Percentiles rank a stretch among this genome's conserved stretches.
Conservation (phyloP, 176 grass and related monocot species). For the Saccharum spontaneum region DNA sequence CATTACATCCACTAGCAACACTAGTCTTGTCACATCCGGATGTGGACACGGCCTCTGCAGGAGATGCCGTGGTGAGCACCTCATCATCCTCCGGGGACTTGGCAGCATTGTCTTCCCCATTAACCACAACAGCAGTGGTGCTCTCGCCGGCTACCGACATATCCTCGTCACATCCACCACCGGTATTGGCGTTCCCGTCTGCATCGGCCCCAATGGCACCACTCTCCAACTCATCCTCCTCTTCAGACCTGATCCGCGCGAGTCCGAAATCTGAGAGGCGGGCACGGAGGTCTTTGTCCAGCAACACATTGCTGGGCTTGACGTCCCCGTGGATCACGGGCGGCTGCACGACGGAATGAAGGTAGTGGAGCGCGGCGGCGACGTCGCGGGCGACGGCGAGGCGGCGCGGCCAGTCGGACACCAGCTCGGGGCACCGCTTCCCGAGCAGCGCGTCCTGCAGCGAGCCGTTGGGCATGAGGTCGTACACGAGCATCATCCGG, state of each 20-base stretch:
- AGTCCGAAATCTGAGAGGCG: constrained; percentile 93
- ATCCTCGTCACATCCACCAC: constrained; percentile 58
- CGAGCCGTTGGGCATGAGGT: constrained; percentile 96
- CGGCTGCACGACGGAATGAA: constrained; percentile 73
- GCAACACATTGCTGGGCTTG: constrained; percentile 94
- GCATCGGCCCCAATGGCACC: constrained; percentile 23
- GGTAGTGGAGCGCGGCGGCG: constrained; percentile 72
- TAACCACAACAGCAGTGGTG: constrained; percentile 28
- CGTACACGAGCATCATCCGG: constrained; percentile 85
- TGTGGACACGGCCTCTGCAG: constrained; percentile 57
- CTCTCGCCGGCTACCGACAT: constrained; percentile 50
- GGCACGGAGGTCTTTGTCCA: constrained; percentile 66
- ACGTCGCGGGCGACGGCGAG: constrained; percentile 77
- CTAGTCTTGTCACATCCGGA: constrained; percentile 64
- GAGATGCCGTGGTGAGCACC: constrained; percentile 36
- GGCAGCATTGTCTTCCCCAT: constrained; percentile 53
- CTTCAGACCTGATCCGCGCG: constrained; percentile 54
- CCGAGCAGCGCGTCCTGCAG: constrained; percentile 91
- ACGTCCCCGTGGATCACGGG: constrained; percentile 91
- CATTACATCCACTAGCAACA: constrained; percentile 44
- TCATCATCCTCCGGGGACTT: constrained; percentile 68
- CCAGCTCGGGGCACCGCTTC: constrained; percentile 63
- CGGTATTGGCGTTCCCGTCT: constrained; percentile 33
- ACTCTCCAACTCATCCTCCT: constrained; percentile 47
- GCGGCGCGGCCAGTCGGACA: constrained; percentile 60